A percentile compares a stretch with the other conserved stretches of the same genome.
These are phyloP conservation scores for Curvularia sp. DNA, from an alignment of 2,329 filamentous ascomycete genomes.

Conservation along the genomic window DNA sequence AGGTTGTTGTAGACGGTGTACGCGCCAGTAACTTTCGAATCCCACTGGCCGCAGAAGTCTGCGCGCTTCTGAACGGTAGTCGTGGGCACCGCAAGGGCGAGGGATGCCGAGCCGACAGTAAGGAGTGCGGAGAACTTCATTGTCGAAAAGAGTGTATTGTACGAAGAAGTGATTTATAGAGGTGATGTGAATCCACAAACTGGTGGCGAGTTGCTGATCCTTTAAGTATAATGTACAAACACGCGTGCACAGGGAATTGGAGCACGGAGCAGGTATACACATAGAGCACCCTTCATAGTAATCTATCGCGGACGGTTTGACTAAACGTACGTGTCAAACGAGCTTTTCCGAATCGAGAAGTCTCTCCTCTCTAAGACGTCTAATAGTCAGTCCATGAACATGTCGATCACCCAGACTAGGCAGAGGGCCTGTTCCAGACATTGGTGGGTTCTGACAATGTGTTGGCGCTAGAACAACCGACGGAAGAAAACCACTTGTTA, in stretches of 20 bases:
- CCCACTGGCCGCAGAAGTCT: conserved; percentile 47
- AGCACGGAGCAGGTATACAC: conserved; percentile 14
- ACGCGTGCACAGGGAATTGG: conserved; percentile 9
- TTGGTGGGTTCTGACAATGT: conserved; percentile 22
- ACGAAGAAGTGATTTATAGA: neutral
- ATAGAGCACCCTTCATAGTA: conserved; percentile 14
- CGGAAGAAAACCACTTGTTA: conserved; percentile 10
- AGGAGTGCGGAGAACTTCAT: conserved; percentile 44
- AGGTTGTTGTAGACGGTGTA: conserved; percentile 54
- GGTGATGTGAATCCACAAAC: neutral
- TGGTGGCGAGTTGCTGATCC: conserved; percentile 11
- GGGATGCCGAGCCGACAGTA: conserved; percentile 37
- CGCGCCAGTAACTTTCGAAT: conserved; percentile 32
- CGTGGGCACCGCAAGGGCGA: conserved; percentile 40
- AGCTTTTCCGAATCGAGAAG: conserved; percentile 13
- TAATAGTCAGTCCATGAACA: neutral
- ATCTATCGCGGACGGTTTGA: conserved; percentile 12
- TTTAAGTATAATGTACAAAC: conserved; percentile 25
- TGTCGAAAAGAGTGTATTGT: conserved; percentile 4
- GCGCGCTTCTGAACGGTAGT: conserved; percentile 41
- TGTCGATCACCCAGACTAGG: conserved; percentile 6
- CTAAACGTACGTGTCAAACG: conserved; percentile 13
- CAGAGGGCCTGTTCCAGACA: conserved; percentile 8
- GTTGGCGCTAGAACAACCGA: conserved; percentile 15
- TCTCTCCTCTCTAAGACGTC: conserved; percentile 9